Evolutionary conservation across 257 asterid genomes (phyloP).

Genomic region (Voacanga thouarsii): DNA sequence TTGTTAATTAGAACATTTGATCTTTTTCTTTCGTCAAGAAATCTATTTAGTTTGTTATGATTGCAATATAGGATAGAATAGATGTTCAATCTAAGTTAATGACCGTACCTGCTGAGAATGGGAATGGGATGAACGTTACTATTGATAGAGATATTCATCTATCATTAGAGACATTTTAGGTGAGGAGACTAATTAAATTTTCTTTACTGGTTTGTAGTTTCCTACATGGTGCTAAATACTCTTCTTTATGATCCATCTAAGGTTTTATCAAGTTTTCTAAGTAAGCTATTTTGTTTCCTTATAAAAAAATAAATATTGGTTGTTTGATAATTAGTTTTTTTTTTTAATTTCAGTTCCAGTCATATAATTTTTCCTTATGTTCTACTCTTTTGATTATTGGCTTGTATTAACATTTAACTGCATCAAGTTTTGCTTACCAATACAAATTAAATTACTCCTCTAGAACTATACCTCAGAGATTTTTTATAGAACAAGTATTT

Average conservation of each 20-base stretch:
- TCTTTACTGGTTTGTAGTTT: background rate
- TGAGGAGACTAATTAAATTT: conserved; percentile 23
- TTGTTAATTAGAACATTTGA: background rate
- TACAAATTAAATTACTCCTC: no score
- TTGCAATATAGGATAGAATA: conserved; percentile 69
- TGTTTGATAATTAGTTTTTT: background rate
- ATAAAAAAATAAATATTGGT: no score
- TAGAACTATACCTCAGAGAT: no score
- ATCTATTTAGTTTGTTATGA: conserved; percentile 10
- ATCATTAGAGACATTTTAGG: conserved; percentile 77
- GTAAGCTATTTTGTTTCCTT: no score
- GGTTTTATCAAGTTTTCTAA: background rate
- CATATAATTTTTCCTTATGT: no score
- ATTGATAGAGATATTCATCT: conserved; percentile 61
- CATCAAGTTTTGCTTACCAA: background rate
- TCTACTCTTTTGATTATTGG: no score
- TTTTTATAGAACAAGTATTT: background rate
- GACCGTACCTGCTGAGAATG: conserved; percentile 62
- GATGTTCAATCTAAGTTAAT: conserved; percentile 59
- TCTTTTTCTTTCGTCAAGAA: conserved; percentile 5
- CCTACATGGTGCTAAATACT: background rate
- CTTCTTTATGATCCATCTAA: background rate
- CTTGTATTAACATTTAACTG: background rate
- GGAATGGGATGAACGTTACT: conserved; percentile 53
- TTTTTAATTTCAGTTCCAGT: no score